phyloP scores from a whole-genome alignment of 2,329 filamentous ascomycete species.

The Diaporthe sp. region DNA sequence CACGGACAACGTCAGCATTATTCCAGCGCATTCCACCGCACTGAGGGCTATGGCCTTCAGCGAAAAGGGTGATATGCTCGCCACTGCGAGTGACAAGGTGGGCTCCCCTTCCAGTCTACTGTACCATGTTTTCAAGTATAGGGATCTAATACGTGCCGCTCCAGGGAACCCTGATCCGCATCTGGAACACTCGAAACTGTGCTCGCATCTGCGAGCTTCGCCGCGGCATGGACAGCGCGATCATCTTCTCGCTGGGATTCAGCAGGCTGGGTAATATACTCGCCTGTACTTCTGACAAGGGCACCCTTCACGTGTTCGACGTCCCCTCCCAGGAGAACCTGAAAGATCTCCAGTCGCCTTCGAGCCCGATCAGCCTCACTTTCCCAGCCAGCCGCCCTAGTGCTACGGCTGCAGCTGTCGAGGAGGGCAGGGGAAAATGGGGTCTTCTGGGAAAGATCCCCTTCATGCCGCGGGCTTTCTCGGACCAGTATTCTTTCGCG shows the following conservation, averaged over 20 bases:
- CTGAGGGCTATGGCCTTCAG: conserved; percentile 86
- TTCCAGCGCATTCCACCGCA: conserved; percentile 87
- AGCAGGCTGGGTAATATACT: conserved; percentile 85
- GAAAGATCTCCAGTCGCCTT: conserved; percentile 42
- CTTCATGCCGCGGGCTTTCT: conserved; percentile 87
- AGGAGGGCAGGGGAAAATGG: conserved; percentile 78
- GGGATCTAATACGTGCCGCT: conserved; percentile 3
- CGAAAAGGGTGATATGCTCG: conserved; percentile 83
- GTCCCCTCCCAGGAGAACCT: conserved; percentile 71
- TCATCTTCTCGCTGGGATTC: conserved; percentile 89
- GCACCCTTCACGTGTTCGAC: conserved; percentile 94
- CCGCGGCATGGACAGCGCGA: conserved; percentile 88
- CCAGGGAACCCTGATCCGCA: conserved; percentile 86
- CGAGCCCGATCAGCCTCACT: conserved; percentile 41
- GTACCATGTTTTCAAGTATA: not conserved
- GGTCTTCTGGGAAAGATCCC: conserved; percentile 87
- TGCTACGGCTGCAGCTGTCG: conserved; percentile 44
- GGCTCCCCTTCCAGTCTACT: conserved; percentile 34
- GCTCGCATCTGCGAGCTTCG: conserved; percentile 87
- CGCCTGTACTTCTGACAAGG: conserved; percentile 96
- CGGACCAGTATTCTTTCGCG: conserved; percentile 89
- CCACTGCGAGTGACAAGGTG: conserved; percentile 89
- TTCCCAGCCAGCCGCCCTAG: conserved; percentile 41
- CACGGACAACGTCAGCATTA: conserved; percentile 89
- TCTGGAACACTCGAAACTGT: conserved; percentile 86